These are phyloP conservation scores for Neoascochyta sp. DNA, from an alignment of 2,329 filamentous ascomycete genomes.

Conservation along the genomic window DNA sequence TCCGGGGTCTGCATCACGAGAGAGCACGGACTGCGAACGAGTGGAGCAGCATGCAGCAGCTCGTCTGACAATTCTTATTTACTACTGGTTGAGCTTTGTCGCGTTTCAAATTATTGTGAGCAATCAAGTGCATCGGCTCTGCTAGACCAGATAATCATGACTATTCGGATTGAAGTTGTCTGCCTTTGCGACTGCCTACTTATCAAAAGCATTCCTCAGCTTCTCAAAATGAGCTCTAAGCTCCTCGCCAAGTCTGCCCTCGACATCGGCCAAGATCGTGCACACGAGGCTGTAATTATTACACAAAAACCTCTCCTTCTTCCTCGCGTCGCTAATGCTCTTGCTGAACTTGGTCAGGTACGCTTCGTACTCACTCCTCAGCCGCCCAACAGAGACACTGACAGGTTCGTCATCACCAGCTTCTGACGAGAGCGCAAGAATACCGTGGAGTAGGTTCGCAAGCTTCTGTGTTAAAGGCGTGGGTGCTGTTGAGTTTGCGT, in stretches of 20 bases:
- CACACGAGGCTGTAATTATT: constrained; percentile 96
- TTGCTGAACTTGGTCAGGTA: constrained; percentile 77
- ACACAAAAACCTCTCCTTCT: constrained; percentile 81
- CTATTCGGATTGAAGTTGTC: no score
- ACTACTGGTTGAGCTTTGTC: no score
- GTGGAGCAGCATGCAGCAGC: no score
- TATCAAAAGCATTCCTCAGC: constrained; percentile 45
- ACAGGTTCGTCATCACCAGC: constrained; percentile 94
- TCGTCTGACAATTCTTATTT: no score
- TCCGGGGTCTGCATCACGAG: no score
- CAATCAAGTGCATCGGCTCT: no score
- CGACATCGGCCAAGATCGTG: constrained; percentile 74
- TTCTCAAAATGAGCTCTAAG: constrained; percentile 71
- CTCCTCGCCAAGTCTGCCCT: constrained; percentile 70
- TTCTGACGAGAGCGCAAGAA: constrained; percentile 79
- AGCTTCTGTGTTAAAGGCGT: constrained; percentile 94
- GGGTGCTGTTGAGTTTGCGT: constrained; percentile 69
- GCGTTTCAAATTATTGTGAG: no score
- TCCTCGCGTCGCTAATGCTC: constrained; percentile 70
- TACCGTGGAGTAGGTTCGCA: constrained; percentile 82
- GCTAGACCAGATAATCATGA: no score
- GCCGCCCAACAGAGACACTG: constrained; percentile 69
- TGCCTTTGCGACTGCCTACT: no score
- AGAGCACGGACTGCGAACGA: no score
- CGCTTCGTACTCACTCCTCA: constrained; percentile 77